Evolutionary conservation across 2,329 filamentous ascomycete species (phyloP).

Genomic region (Ophiostoma sp.): DNA sequence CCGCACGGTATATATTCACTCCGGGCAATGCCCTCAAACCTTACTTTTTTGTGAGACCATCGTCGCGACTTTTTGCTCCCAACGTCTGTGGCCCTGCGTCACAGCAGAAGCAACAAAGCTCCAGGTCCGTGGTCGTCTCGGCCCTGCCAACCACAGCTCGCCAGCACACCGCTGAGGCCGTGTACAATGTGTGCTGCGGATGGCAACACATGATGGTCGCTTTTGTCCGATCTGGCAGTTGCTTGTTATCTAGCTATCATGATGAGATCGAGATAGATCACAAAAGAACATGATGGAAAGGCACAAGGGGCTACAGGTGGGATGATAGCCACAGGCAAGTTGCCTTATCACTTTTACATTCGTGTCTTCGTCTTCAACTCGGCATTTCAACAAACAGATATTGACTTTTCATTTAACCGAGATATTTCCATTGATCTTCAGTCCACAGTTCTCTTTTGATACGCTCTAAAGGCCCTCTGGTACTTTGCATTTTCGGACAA

Average conservation of each 20-base stretch:
- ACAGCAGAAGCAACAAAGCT: neutral
- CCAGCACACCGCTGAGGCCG: neutral
- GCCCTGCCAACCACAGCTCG: constrained; percentile 6
- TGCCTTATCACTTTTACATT: neutral
- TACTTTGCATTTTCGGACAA: neutral
- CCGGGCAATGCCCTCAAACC: neutral
- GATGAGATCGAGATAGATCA: neutral
- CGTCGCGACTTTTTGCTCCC: neutral
- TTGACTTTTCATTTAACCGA: neutral
- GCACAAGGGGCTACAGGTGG: neutral
- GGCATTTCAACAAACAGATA: neutral
- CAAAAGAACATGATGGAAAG: neutral
- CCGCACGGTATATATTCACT: neutral
- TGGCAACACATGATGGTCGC: neutral
- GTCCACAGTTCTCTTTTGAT: neutral
- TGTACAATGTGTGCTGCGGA: neutral
- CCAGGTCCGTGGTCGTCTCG: neutral
- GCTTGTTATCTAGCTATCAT: constrained; percentile 2
- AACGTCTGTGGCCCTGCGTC: neutral
- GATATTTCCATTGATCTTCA: neutral
- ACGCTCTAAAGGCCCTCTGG: neutral
- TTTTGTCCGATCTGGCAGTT: neutral
- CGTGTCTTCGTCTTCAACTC: neutral
- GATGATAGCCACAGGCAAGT: neutral
- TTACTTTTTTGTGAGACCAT: constrained; percentile 5